Evolutionary conservation across 345 rosid species (phyloP), one percentile per base, ranked within the genome.

Genomic region (Microthlaspi erraticum): DNA sequence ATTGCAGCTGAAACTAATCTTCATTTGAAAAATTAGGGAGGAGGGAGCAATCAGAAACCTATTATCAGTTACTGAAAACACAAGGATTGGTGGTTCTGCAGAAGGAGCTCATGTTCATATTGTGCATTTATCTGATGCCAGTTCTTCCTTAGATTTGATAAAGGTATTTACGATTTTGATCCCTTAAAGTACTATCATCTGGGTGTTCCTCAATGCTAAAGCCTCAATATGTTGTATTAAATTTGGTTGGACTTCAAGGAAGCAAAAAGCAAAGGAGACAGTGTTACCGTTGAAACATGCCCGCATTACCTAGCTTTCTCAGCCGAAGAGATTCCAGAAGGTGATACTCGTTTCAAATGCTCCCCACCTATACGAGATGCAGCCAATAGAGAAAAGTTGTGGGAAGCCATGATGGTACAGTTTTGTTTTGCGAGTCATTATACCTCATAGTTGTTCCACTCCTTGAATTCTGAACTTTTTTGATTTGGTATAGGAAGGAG

Each of bases 271-370:
- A 81, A 66, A 9, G 99, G 97, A 48, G 88, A 86, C 81, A 89
- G 90, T 81, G 61, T 94, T 51, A 88, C 87, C 49, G 83, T 91
- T 58, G 99, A 94, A 83, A 94, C 99, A 29, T 91, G 99, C 62
- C 96, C 99, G 1, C 99, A 94, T 80, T 94, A 94, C 76, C 70
- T 94, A 36, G 99, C 99, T 59, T 89, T 91, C 76, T 82, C 99
- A 70, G 85, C 97, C 31, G 99, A 94, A 76, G 97, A 91, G 82
- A 94, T 94, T 66, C 76, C 55, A 44, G 84, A 91, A 65, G 95
- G 99, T 37, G 99, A 91, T 73, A 94, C 99, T 62, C 96, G 97
- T 50, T 91, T 89, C 74, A 94, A 94, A 78, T 94, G 97, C 78
- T 81, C 97, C 34, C 96, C 99, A 4, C 99, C 99, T 10, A 88